phyloP scores from a whole-genome alignment of 345 rosid genomes.

The Eucalyptus polybractea region DNA sequence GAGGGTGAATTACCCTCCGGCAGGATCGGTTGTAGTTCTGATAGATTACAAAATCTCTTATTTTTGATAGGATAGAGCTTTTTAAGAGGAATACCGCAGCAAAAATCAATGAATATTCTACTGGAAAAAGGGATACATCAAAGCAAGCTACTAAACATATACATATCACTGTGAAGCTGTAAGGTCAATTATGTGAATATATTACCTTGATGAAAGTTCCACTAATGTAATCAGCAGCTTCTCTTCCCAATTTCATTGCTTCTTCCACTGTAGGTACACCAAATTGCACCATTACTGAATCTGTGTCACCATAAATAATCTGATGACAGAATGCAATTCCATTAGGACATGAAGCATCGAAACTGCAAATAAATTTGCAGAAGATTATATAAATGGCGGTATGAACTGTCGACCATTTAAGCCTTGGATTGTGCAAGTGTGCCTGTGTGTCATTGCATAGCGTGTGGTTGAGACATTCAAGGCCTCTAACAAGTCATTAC shows the following conservation, averaged over 20 bases:
- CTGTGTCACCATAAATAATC: conserved; percentile 98
- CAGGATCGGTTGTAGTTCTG: background rate
- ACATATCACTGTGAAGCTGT: background rate
- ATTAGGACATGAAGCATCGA: background rate
- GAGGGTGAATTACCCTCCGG: background rate
- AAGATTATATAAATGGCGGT: background rate
- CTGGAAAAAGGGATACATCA: background rate
- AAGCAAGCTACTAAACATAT: background rate
- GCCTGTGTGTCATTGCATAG: background rate
- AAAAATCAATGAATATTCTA: background rate
- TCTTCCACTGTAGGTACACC: conserved; percentile 66
- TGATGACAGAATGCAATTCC: conserved; percentile 6
- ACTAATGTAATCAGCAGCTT: conserved; percentile 88
- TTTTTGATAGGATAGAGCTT: background rate
- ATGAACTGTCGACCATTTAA: background rate
- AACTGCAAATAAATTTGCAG: background rate
- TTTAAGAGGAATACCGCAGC: background rate
- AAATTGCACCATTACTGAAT: conserved; percentile 99
- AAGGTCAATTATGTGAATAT: background rate
- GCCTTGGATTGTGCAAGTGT: background rate
- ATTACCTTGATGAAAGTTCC: conserved; percentile 74
- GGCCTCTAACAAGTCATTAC: background rate
- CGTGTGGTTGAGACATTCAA: background rate
- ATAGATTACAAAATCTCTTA: background rate
- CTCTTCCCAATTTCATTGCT: conserved; percentile 89